Conservation (phyloP, 805 yeast genomes). For the Metschnikowia baotianmanensis region DNA sequence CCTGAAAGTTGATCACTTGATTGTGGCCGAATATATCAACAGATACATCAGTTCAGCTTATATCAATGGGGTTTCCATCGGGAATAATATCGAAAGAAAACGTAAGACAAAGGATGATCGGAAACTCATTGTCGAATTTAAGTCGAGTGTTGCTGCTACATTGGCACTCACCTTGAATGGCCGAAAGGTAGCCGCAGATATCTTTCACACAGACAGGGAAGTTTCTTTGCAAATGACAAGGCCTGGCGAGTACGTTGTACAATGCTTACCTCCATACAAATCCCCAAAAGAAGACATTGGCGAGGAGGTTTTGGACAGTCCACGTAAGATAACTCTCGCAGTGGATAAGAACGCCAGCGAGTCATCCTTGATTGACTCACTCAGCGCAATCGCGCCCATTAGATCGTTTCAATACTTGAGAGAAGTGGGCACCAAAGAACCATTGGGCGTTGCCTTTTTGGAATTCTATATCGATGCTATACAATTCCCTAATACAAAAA, state of each 20-base stretch:
- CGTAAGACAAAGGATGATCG: constrained; percentile 36
- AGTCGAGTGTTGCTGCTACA: constrained; percentile 54
- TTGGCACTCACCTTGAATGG: constrained; percentile 45
- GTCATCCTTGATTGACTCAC: constrained; percentile 40
- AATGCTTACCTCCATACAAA: constrained; percentile 22
- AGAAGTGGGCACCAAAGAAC: constrained; percentile 48
- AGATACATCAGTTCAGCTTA: constrained; percentile 44
- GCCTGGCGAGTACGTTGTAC: constrained; percentile 38
- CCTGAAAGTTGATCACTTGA: constrained; percentile 30
- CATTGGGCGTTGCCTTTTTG: constrained; percentile 59
- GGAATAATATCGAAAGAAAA: constrained; percentile 31
- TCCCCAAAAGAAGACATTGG: constrained; percentile 21
- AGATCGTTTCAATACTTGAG: constrained; percentile 41
- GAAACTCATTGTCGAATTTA: constrained; percentile 49
- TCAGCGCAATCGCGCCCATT: constrained; percentile 42
- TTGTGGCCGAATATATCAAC: constrained; percentile 45
- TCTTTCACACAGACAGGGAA: constrained; percentile 14
- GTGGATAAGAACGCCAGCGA: constrained; percentile 47
- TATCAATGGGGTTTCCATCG: constrained; percentile 35
- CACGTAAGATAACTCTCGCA: constrained; percentile 45
- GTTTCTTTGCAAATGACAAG: constrained; percentile 20
- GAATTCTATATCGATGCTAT: constrained; percentile 32
- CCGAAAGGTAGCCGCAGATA: constrained; percentile 26
- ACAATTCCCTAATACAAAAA: constrained; percentile 13
- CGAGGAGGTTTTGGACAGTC: constrained; percentile 39